phyloP scores from a whole-genome alignment of 148 eudicot species.

The Persicaria maculosa region DNA sequence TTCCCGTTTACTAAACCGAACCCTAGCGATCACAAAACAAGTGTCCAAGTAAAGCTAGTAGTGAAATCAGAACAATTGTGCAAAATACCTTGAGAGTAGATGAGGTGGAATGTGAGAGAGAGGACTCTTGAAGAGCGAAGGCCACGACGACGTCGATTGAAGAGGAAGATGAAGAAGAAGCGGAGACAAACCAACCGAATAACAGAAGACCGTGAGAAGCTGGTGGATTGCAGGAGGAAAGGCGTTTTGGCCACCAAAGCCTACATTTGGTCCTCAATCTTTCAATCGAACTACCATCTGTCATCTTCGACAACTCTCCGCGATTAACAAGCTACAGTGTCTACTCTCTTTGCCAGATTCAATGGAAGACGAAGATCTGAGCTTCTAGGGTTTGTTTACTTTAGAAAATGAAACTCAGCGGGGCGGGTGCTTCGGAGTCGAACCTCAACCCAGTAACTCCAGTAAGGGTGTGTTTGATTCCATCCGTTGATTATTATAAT shows the following conservation, averaged over 20 bases:
- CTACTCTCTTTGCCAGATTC: neutral
- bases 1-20: neutral
- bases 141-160: slow-evolving; percentile 78
- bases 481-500: no score
- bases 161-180: slow-evolving; percentile 31
- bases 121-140: slow-evolving; percentile 41
- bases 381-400: neutral
- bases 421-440: no score
- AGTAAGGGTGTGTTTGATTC: no score
- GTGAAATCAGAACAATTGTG: neutral
- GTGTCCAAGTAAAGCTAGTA: neutral
- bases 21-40: neutral
- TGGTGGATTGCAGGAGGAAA: slow-evolving; percentile 24
- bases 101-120: slow-evolving; percentile 22
- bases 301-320: slow-evolving; percentile 1
- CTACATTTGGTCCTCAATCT: slow-evolving; percentile 35
- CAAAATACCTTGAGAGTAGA: slow-evolving; percentile 37
- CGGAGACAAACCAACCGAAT: slow-evolving; percentile 67
- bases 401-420: no score
- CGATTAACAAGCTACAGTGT: neutral
- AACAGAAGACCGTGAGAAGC: slow-evolving; percentile 23
- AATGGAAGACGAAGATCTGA: neutral
- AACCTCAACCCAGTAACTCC: no score
- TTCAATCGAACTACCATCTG: neutral
- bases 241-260: slow-evolving; percentile 83